Evolutionary conservation across 1,284 basidiomycete genomes (phyloP).

Genomic region (Earliella scabrosa): DNA sequence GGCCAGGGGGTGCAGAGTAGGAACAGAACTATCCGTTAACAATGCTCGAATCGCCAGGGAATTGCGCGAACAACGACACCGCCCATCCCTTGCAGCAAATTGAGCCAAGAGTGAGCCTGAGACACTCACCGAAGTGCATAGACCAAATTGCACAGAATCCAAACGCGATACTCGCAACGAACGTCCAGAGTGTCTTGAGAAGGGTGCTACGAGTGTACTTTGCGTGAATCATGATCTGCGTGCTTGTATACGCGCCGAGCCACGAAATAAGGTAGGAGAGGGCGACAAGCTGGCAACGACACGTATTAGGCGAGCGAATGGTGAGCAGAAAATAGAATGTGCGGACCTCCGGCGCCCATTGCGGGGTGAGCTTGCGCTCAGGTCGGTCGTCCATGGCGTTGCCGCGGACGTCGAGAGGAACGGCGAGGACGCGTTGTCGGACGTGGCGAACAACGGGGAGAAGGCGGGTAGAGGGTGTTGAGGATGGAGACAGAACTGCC

Average conservation of each 20-base stretch:
- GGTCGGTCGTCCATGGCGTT: neutral
- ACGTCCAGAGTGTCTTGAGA: conserved; percentile 32
- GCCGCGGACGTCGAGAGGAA: neutral
- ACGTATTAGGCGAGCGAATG: neutral
- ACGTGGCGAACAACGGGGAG: neutral
- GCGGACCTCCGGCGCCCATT: conserved; percentile 35
- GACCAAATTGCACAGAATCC: conserved; percentile 39
- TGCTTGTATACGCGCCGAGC: conserved; percentile 38
- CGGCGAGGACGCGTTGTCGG: neutral
- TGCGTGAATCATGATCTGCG: conserved; percentile 37
- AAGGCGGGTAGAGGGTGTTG: neutral
- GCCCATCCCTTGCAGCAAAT: too few species aligned
- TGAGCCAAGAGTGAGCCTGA: too few species aligned
- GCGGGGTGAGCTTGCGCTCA: conserved; percentile 31
- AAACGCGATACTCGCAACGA: conserved; percentile 35
- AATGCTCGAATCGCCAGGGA: too few species aligned
- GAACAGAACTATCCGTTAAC: too few species aligned
- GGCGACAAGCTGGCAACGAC: conserved; percentile 28
- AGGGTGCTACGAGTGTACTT: conserved; percentile 30
- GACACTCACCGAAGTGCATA: conserved; percentile 38
- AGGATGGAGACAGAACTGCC: conserved; percentile 1
- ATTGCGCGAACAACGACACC: too few species aligned
- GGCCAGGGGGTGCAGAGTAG: neutral
- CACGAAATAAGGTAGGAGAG: conserved; percentile 37
- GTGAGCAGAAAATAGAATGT: neutral